Conservation (phyloP, 192 early-diverging fungal species). For the Dissophora ornata region DNA sequence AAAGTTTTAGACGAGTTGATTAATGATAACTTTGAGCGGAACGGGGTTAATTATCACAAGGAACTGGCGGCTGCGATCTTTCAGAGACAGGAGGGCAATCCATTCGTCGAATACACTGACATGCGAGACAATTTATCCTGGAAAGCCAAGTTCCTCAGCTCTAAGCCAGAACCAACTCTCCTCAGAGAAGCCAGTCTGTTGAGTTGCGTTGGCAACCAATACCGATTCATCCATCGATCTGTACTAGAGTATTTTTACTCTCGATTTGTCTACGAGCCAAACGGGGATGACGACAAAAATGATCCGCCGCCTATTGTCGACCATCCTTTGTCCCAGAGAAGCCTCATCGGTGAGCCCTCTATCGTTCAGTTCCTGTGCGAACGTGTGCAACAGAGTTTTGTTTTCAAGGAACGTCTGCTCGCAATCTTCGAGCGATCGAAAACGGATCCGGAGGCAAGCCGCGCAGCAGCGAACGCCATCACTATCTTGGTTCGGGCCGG, state of each 20-base stretch:
- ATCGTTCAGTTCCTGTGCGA: background rate
- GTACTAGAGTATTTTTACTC: constrained; percentile 9
- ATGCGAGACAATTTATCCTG: background rate
- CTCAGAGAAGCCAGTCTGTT: background rate
- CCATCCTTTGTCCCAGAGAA: background rate
- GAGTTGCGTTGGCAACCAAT: background rate
- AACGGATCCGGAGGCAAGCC: background rate
- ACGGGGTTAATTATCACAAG: background rate
- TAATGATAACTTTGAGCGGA: background rate
- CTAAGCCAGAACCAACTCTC: background rate
- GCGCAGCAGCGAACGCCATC: constrained; percentile 1
- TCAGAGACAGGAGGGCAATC: background rate
- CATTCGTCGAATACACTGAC: background rate
- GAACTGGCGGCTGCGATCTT: background rate
- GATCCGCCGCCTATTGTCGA: background rate
- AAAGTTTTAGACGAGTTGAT: background rate
- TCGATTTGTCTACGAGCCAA: background rate
- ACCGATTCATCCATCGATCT: constrained; percentile 11
- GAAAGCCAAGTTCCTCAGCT: constrained; percentile 5
- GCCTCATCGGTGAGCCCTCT: background rate
- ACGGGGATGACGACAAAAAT: background rate
- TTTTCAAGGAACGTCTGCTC: background rate
- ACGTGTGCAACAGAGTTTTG: background rate
- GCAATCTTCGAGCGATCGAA: background rate
- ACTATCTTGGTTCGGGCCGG: constrained; percentile 14